Base-by-base conservation (phyloP, 768 basidiomycete species). In the Xerocomellus dryophilus region DNA sequence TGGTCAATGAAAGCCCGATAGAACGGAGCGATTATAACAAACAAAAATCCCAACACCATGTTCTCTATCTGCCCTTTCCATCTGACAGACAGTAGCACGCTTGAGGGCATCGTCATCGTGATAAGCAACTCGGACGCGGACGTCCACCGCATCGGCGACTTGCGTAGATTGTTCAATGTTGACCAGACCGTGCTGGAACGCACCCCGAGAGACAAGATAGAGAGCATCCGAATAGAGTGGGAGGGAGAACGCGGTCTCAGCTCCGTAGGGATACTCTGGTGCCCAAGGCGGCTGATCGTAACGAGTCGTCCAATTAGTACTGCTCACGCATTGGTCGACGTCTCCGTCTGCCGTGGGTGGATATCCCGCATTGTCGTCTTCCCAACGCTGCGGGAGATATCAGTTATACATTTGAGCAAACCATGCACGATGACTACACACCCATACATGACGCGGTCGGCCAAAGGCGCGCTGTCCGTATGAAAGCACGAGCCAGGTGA, bases 41-140 rank as follows among this genome's bases (percentile, higher is more conserved):
- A 75, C 74, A 39, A 73, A 66, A 20, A 75, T 65, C 9, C 73
- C 74, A 35, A 69, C 54, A 7, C 73, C 71, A 40, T 68, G 29
- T 23, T 65, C 61, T 9, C 49, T 54, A 3, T 59, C 64, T 12
- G 50, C 51, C 40, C 61, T 66, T 46, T 67, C 61, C 46, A 70
- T 53, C 41, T 40, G 61, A 43, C 73, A 75, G 34, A 75, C 66
- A 27, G 61, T 56, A 18, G 63, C 64, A 8, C 43, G 59, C 20
- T 65, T 57, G 31, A 72, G 60, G 25, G 47, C 45, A 17, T 51
- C 20, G n/a, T 61, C 50, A 15, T 46, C 6, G 18, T 20, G 2
- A 43, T 71, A 70, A 23, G 61, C 61, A 2, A 66, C 69, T 44
- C 68, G 56, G 48, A 66, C 52, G 25, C 50, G 62, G 20, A 78